Percentiles rank a stretch among this genome's conserved stretches.
Conservation (phyloP, 2,329 filamentous ascomycete genomes). For the Triangularia verruculosa region DNA sequence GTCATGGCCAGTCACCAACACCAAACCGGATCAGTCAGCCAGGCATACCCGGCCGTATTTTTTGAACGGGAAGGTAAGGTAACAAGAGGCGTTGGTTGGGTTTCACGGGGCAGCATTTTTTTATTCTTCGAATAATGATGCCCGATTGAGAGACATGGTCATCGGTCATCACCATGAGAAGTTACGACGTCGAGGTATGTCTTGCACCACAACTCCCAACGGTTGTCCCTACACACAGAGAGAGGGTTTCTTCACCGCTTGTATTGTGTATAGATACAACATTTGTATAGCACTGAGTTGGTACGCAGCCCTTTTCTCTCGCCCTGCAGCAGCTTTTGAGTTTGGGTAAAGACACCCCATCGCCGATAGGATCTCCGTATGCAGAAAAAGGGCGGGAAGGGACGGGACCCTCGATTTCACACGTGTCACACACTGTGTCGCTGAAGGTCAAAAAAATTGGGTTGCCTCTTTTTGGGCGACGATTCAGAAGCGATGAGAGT, state of each 20-base stretch:
- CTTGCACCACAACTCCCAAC: background rate
- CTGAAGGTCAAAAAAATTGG: background rate
- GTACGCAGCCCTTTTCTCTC: background rate
- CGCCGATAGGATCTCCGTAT: background rate
- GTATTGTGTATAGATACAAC: background rate
- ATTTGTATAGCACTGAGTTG: background rate
- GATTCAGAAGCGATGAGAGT: background rate
- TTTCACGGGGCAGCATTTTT: background rate
- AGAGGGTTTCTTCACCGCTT: background rate
- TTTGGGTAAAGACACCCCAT: background rate
- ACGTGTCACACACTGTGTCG: background rate
- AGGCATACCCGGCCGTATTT: background rate
- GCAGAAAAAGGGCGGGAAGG: background rate
- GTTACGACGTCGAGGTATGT: background rate
- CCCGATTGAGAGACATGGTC: background rate
- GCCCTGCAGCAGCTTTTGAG: background rate
- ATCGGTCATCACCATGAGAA: background rate
- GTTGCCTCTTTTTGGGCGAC: background rate
- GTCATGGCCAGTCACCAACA: background rate
- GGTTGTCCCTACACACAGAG: background rate
- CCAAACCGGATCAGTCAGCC: background rate
- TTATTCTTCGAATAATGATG: background rate
- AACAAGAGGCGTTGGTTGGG: background rate
- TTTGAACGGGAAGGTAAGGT: background rate
- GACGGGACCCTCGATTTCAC: background rate